These are phyloP conservation scores for Mollisia scopiformis DNA, from an alignment of 2,329 filamentous ascomycete species.

Conservation along the genomic window DNA sequence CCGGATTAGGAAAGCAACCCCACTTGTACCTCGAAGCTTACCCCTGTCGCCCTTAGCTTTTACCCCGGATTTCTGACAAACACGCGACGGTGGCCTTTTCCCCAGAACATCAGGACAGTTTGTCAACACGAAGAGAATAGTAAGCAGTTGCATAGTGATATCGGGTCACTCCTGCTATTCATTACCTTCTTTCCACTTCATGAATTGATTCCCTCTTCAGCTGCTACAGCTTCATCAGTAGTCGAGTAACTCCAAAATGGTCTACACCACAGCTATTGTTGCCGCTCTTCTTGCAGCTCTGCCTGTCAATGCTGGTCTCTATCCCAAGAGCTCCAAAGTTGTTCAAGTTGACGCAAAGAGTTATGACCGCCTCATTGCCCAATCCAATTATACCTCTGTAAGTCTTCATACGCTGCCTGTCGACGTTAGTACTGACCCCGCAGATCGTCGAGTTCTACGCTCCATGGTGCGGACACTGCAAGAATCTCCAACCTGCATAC, in stretches of 20 bases:
- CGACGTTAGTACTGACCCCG: constrained; percentile 15
- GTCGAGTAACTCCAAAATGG: constrained; percentile 46
- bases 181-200: constrained; percentile 10
- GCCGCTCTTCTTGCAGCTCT: constrained; percentile 65
- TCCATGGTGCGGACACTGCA: constrained; percentile 96
- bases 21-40: background rate
- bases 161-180: constrained; percentile 1
- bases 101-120: constrained; percentile 22
- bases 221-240: constrained; percentile 31
- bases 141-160: constrained; percentile 4
- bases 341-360: constrained; percentile 78
- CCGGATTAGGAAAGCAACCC: background rate
- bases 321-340: constrained; percentile 85
- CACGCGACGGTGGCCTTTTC: constrained; percentile 28
- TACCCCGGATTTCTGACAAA: constrained; percentile 29
- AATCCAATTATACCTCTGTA: constrained; percentile 92
- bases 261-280: constrained; percentile 52
- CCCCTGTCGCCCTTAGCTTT: background rate
- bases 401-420: constrained; percentile 36
- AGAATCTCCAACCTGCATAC: constrained; percentile 93
- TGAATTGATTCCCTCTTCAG: constrained; percentile 23
- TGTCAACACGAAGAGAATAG: constrained; percentile 16
- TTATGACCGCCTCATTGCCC: constrained; percentile 81
- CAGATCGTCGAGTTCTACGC: constrained; percentile 86
- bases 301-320: constrained; percentile 71